Conservation (phyloP, 768 basidiomycete species). For the Boletus subparvulus region DNA sequence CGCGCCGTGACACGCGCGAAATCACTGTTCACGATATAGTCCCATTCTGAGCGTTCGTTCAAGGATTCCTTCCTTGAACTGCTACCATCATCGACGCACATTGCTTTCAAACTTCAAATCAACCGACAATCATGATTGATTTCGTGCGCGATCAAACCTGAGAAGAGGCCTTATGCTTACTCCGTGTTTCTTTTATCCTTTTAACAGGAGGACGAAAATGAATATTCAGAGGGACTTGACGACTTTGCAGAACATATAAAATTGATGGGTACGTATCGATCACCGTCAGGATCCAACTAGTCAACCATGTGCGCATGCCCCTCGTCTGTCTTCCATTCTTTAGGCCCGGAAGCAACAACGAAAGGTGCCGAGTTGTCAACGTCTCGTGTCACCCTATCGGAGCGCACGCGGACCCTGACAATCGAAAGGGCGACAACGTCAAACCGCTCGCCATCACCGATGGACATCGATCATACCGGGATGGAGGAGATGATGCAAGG, state of each 20-base stretch:
- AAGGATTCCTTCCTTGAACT: conserved; percentile 3
- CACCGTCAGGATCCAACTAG: background rate
- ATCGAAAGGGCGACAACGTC: conserved; percentile 6
- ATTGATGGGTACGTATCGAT: conserved; percentile 19
- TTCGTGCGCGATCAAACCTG: conserved; percentile 21
- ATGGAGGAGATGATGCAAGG: conserved; percentile 16
- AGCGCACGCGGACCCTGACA: conserved; percentile 21
- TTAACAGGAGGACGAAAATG: conserved; percentile 26
- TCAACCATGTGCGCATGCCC: background rate
- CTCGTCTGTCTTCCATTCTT: background rate
- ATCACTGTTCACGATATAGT: background rate
- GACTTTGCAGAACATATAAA: conserved; percentile 7
- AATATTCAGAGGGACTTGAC: conserved; percentile 19
- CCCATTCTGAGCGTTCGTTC: background rate
- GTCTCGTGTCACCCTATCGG: conserved; percentile 16
- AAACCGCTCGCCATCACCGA: conserved; percentile 20
- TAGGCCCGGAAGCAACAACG: conserved; percentile 5
- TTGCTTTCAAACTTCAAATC: conserved; percentile 5
- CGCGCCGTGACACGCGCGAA: background rate
- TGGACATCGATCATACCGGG: conserved; percentile 19
- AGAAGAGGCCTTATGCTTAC: conserved; percentile 2
- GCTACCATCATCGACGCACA: conserved; percentile 10
- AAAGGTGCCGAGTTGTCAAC: conserved; percentile 17
- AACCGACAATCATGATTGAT: conserved; percentile 11
- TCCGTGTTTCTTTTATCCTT: background rate